These are phyloP conservation scores for Crithidia fasciculata DNA, from an alignment of 208 protist species.

Conservation along the genomic window DNA sequence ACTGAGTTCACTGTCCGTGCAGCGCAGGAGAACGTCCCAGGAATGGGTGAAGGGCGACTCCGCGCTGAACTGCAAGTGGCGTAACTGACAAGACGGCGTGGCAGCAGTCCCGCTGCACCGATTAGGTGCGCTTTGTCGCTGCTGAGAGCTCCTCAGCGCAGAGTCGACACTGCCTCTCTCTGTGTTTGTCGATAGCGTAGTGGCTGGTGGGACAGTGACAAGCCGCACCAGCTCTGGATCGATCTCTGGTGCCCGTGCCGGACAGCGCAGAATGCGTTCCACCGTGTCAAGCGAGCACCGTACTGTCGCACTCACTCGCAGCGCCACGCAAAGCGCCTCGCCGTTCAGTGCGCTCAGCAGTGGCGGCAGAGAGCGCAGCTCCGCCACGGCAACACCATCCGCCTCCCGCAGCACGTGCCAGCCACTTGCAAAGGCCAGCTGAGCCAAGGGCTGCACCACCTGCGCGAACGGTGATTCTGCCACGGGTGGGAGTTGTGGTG, in stretches of 20 bases:
- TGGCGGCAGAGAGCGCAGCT: conserved; percentile 26
- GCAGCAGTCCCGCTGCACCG: no score
- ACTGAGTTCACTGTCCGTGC: conserved; percentile 12
- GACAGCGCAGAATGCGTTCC: conserved; percentile 9
- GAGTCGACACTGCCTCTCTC: neutral
- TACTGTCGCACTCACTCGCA: conserved; percentile 37
- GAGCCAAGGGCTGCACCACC: conserved; percentile 11
- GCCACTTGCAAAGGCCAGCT: conserved; percentile 24
- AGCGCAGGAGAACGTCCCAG: conserved; percentile 30
- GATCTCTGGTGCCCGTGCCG: conserved; percentile 10
- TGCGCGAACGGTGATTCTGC: neutral
- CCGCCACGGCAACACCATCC: conserved; percentile 17
- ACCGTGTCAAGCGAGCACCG: conserved; percentile 24
- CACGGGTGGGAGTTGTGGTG: no score
- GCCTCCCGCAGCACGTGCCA: conserved; percentile 29
- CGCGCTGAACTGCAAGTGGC: conserved; percentile 33
- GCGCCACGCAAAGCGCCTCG: conserved; percentile 11
- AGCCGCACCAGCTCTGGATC: conserved; percentile 29
- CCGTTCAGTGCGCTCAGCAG: neutral
- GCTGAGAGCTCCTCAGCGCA: neutral
- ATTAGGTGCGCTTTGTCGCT: neutral
- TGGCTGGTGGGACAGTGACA: neutral
- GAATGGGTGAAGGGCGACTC: conserved; percentile 1
- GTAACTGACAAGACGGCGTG: conserved; percentile 4
- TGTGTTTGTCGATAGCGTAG: neutral